Evolutionary conservation across 2,329 filamentous ascomycete species (phyloP), one percentile per base, ranked within the genome.

Genomic region (Capronia coronata): DNA sequence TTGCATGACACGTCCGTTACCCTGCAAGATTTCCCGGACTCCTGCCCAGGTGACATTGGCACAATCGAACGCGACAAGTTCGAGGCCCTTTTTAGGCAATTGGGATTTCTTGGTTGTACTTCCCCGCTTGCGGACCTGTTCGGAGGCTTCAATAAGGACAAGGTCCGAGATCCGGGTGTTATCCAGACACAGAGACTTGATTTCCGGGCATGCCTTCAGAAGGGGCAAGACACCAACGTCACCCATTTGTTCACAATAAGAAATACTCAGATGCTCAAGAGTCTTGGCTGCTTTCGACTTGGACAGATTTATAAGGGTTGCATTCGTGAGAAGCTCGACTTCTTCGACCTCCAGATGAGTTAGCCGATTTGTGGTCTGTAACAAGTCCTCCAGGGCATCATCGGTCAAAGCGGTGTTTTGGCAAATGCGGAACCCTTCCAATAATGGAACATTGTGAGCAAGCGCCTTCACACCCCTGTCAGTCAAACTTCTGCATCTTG

Each of bases 271-370:
- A 63, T 96, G 89, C 58, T 85, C 77, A 5, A 98, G 74, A 18
- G 70, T 74, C 1, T 76, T 67, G 0, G 84, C 84, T 63, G 87
- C 94, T 0, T 87, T 84, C 0, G 87, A 79, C 59, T 80, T 84
- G 41, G 88, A 82, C 6, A 98, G 74, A 54, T 85, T 80, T 48
- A 88, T 77, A 2, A 96, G 71, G 1, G 88, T 71, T 2, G 72
- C 70, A 63, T 97, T 94, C 14, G 85, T 90, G 11, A 97, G 71
- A 22, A 82, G 75, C 3, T 82, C 76, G 10, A 96, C 74, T 59
- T 96, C 90, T 67, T 98, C 93, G 2, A 97, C 71, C 59, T 97
- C 93, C 35, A 98, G 75, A 63, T 94, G 87, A 0, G 87, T 90
- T 14, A 98, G 77, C 3, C 78, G 75, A 1, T 88, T 86, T 0